Evolutionary conservation across 306 rosid species (phyloP).

Genomic region (Trichosanthes cucumerina): DNA sequence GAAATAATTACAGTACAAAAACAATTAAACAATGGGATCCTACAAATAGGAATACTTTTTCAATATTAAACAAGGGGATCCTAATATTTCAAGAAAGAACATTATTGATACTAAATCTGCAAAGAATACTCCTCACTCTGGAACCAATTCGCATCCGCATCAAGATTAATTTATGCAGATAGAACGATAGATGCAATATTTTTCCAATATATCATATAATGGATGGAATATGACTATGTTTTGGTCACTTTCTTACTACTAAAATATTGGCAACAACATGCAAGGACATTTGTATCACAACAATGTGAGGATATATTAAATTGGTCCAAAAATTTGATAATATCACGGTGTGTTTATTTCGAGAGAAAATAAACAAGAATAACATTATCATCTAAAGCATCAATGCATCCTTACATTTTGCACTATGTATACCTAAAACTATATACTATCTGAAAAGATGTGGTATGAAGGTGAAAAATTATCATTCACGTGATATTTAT

Average conservation of each 20-base stretch:
- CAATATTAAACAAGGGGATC: neutral
- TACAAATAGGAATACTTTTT: neutral
- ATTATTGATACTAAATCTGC: neutral
- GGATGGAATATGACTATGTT: neutral
- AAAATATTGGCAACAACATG: neutral
- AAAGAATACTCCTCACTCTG: neutral
- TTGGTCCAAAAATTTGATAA: neutral
- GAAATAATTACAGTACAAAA: slow-evolving; percentile 3
- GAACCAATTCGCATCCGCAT: neutral
- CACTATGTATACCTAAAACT: neutral
- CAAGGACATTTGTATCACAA: neutral
- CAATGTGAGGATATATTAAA: neutral
- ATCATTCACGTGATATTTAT: neutral
- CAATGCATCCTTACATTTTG: neutral
- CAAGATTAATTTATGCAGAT: neutral
- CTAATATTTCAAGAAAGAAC: neutral
- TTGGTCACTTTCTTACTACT: neutral
- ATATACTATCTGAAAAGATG: neutral
- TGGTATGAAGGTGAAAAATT: neutral
- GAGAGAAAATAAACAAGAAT: neutral
- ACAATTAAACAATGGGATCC: neutral
- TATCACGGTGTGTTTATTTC: neutral
- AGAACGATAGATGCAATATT: neutral
- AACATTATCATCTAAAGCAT: neutral
- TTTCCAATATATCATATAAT: neutral